phyloP scores from a whole-genome alignment of 768 basidiomycete species.

The Tricholoma hemisulphureum region DNA sequence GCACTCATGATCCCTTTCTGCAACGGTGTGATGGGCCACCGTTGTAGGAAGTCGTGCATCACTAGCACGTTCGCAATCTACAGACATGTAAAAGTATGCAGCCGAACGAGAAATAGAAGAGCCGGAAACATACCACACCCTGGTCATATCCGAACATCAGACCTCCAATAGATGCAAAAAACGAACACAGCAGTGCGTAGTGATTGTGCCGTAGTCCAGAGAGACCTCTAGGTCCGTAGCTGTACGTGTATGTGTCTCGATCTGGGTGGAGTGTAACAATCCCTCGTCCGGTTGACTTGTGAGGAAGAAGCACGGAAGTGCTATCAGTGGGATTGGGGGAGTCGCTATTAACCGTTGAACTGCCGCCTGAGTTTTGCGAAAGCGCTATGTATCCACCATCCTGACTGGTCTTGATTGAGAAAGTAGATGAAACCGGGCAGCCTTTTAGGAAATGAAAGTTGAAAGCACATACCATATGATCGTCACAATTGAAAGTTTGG shows the following conservation, averaged over 20 bases:
- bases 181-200: conserved; percentile 64
- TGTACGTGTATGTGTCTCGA: conserved; percentile 55
- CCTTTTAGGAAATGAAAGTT: background rate
- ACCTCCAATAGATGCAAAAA: conserved; percentile 77
- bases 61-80: conserved; percentile 82
- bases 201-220: conserved; percentile 62
- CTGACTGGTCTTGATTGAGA: conserved; percentile 9
- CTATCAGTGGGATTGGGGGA: background rate
- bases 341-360: conserved; percentile 6
- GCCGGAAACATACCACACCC: conserved; percentile 50
- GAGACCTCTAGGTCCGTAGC: conserved; percentile 71
- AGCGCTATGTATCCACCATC: conserved; percentile 20
- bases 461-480: background rate
- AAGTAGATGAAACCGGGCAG: background rate
- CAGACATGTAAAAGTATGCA: background rate
- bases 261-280: conserved; percentile 35
- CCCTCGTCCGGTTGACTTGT: conserved; percentile 20
- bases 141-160: conserved; percentile 83
- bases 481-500: background rate
- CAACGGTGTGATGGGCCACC: conserved; percentile 70
- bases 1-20: conserved; percentile 78
- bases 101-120: background rate
- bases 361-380: conserved; percentile 4
- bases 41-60: conserved; percentile 68
- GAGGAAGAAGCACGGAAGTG: conserved; percentile 6